phyloP scores from a whole-genome alignment of 345 rosid genomes.

The Pelargonium nanum region DNA sequence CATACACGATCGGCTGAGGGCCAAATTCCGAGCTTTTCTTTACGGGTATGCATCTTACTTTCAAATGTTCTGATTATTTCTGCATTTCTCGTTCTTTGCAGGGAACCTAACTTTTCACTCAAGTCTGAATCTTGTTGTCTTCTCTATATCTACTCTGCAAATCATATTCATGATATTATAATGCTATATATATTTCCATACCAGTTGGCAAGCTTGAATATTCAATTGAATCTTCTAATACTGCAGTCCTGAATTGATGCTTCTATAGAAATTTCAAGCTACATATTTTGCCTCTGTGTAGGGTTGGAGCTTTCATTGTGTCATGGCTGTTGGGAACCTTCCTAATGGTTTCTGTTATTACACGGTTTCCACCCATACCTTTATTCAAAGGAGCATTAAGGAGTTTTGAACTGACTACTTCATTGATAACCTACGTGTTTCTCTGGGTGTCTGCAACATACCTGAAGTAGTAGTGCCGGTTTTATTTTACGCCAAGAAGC shows the following conservation, averaged over 20 bases:
- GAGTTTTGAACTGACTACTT: constrained; percentile 75
- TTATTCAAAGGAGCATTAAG: constrained; percentile 59
- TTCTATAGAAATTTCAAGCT: neutral
- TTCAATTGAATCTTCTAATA: neutral
- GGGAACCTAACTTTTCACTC: neutral
- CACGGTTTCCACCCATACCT: constrained; percentile 82
- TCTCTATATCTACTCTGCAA: neutral
- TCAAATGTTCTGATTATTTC: neutral
- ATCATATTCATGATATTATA: neutral
- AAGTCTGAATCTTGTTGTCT: neutral
- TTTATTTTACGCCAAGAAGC: neutral
- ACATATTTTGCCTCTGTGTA: constrained; percentile 17
- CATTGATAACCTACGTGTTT: constrained; percentile 62
- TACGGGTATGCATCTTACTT: constrained; percentile 47
- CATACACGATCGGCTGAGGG: constrained; percentile 60
- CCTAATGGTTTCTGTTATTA: constrained; percentile 86
- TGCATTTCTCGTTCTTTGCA: too few species aligned
- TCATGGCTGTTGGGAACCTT: constrained; percentile 91
- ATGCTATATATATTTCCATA: neutral
- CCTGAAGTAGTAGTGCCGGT: constrained; percentile 35
- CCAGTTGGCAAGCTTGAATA: too few species aligned
- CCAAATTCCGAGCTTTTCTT: constrained; percentile 58
- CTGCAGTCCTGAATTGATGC: too few species aligned
- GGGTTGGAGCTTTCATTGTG: constrained; percentile 65
- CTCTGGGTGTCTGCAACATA: constrained; percentile 83